Percentiles rank a stretch among this genome's conserved stretches.
phyloP scores from a whole-genome alignment of 495 filamentous ascomycete genomes.

The Xeromyces bisporus region DNA sequence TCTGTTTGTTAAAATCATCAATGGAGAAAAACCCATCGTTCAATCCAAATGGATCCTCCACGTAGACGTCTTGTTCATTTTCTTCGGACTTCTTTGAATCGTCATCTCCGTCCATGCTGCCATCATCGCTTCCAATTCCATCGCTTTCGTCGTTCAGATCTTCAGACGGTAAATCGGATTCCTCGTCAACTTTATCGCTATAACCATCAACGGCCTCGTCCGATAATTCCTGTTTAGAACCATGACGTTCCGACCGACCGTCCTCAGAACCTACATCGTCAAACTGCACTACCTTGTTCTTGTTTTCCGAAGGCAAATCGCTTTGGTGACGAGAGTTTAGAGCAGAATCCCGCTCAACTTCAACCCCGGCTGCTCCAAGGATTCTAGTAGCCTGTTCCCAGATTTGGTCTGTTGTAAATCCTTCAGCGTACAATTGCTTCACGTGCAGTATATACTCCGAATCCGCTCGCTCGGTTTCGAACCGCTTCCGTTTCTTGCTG shows the following conservation, averaged over 20 bases:
- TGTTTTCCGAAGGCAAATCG: conserved; percentile 2
- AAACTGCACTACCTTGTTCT: not conserved
- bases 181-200: not conserved
- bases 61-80: conserved; percentile 30
- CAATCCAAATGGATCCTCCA: conserved; percentile 44
- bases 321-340: conserved; percentile 11
- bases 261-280: not conserved
- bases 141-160: too few species aligned
- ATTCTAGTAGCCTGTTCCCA: conserved; percentile 88
- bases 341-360: conserved; percentile 18
- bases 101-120: conserved; percentile 3
- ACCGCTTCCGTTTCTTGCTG: conserved; percentile 50
- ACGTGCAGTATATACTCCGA: conserved; percentile 41
- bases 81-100: conserved; percentile 8
- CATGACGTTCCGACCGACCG: not conserved
- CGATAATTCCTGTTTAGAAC: not conserved
- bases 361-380: conserved; percentile 17
- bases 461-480: conserved; percentile 23
- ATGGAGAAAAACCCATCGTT: conserved; percentile 99
- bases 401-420: conserved; percentile 75
- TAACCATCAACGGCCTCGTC: too few species aligned
- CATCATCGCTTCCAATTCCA: not conserved
- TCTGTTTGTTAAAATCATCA: conserved; percentile 90
- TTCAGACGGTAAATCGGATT: not conserved
- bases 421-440: conserved; percentile 65